Evolutionary conservation across 2,329 filamentous ascomycete genomes (phyloP), one percentile per base, ranked within the genome.

Genomic region (Fusarium pseudograminearum): DNA sequence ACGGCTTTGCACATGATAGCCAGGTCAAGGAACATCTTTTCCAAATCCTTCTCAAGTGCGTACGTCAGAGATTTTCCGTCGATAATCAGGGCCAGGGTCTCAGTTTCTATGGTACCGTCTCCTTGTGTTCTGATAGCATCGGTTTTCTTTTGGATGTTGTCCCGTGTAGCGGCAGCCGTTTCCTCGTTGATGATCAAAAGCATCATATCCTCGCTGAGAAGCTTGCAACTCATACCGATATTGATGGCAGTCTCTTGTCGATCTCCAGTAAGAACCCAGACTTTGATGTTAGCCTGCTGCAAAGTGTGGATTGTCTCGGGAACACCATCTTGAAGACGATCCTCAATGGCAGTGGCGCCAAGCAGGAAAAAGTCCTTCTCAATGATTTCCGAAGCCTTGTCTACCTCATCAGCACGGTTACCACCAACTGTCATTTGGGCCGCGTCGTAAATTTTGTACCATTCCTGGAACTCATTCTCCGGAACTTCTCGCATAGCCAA

Each of bases 171-270:
- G 36, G 86, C 84, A 16, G 93, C 86, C 50, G 83, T 87, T 74
- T 98, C 94, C 78, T 99, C 96, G 76, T 99, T 99, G 76, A 99
- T 87, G 73, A 99, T 98, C 57, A 99, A 84, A 14, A 99, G 86
- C 76, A 96, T 97, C 96, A 99, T 99, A 75, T 99, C 97, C 80
- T 99, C 96, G 72, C 94, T 97, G 65, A 99, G 93, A 51, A 99
- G 87, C 82, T 98, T 98, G 83, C 96, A 99, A 79, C 94, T 98
- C 96, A 99, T 99, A 70, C 97, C 96, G 72, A 99, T 99, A 79
- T 99, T 99, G 87, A 99, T 99, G 59, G 96, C 96, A 30, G 96
- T 99, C 81, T 99, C 96, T 81, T 99, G 97, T 75, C 96, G 89
- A 83, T 99, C 96, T 74, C 96, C 96, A 40, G 96, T 99, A 79